A percentile compares a stretch with the other conserved stretches of the same genome.
These are phyloP conservation scores for Teratosphaeria nubilosa DNA, from an alignment of 2,329 filamentous ascomycete genomes.

Conservation along the genomic window DNA sequence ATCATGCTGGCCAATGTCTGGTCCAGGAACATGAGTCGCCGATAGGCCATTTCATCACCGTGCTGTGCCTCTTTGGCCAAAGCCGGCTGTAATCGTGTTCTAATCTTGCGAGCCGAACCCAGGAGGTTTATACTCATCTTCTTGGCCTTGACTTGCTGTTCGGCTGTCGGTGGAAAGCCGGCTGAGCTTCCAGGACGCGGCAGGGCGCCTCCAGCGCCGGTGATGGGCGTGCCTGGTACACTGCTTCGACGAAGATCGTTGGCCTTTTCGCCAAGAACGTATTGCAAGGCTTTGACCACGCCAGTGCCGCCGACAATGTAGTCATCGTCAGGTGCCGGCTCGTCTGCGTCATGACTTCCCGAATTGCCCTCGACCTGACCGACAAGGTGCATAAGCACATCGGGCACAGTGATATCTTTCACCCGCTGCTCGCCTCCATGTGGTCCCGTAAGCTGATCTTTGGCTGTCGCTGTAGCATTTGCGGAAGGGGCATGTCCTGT, in stretches of 20 bases:
- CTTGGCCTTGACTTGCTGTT: constrained; percentile 56
- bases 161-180: constrained; percentile 14
- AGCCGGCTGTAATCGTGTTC: constrained; percentile 70
- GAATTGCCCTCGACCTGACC: constrained; percentile 52
- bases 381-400: constrained; percentile 78
- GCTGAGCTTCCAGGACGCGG: constrained; percentile 17
- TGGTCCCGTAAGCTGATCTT: constrained; percentile 32
- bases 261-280: constrained; percentile 76
- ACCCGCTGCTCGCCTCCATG: constrained; percentile 41
- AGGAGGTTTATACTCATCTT: constrained; percentile 90
- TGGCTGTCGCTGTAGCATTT: constrained; percentile 36
- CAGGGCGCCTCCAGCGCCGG: constrained; percentile 37
- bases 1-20: constrained; percentile 85
- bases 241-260: constrained; percentile 32
- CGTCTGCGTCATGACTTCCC: constrained; percentile 48
- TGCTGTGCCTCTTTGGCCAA: constrained; percentile 62
- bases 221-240: constrained; percentile 23
- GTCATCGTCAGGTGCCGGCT: constrained; percentile 73
- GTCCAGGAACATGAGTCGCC: constrained; percentile 77
- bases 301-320: constrained; percentile 95
- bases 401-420: constrained; percentile 56
- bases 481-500: constrained; percentile 30
- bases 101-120: constrained; percentile 79
- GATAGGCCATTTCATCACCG: constrained; percentile 65
- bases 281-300: constrained; percentile 85